Percentiles rank a stretch among this genome's conserved stretches.
Conservation (phyloP, 768 basidiomycete species). For the Mycena crocata region DNA sequence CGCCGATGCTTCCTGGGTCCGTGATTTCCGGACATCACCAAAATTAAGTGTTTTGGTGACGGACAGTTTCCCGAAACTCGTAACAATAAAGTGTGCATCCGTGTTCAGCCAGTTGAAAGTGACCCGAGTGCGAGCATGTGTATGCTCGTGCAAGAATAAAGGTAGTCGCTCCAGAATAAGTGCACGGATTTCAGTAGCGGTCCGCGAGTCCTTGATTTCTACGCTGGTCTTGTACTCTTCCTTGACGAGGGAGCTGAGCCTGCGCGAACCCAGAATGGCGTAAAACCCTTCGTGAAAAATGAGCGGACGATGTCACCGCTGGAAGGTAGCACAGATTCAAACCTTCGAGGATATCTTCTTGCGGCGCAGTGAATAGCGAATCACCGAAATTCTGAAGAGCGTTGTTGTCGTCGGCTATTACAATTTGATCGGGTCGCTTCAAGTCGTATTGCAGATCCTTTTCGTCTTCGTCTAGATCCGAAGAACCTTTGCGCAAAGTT, state of each 20-base stretch:
- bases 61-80: slow-evolving; percentile 70
- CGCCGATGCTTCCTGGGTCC: slow-evolving; percentile 79
- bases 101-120: slow-evolving; percentile 75
- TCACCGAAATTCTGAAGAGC: slow-evolving; percentile 83
- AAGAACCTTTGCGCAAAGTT: slow-evolving; percentile 65
- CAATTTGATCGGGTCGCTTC: slow-evolving; percentile 73
- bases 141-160: slow-evolving; percentile 92
- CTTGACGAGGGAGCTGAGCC: slow-evolving; percentile 77
- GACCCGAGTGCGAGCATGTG: slow-evolving; percentile 70
- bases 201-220: slow-evolving; percentile 62
- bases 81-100: slow-evolving; percentile 76
- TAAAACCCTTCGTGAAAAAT: slow-evolving; percentile 71
- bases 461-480: slow-evolving; percentile 38
- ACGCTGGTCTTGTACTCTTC: slow-evolving; percentile 77
- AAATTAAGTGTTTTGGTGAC: slow-evolving; percentile 72
- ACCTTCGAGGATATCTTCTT: slow-evolving; percentile 94
- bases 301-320: not conserved
- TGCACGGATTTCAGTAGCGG: slow-evolving; percentile 62
- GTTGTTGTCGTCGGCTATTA: slow-evolving; percentile 90
- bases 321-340: not conserved
- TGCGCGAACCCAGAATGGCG: slow-evolving; percentile 75
- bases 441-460: slow-evolving; percentile 76
- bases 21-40: slow-evolving; percentile 60
- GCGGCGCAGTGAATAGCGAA: slow-evolving; percentile 80
- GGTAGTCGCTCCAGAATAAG: slow-evolving; percentile 88